Conservation (phyloP, 768 basidiomycete species). For the Lactarius indigo region DNA sequence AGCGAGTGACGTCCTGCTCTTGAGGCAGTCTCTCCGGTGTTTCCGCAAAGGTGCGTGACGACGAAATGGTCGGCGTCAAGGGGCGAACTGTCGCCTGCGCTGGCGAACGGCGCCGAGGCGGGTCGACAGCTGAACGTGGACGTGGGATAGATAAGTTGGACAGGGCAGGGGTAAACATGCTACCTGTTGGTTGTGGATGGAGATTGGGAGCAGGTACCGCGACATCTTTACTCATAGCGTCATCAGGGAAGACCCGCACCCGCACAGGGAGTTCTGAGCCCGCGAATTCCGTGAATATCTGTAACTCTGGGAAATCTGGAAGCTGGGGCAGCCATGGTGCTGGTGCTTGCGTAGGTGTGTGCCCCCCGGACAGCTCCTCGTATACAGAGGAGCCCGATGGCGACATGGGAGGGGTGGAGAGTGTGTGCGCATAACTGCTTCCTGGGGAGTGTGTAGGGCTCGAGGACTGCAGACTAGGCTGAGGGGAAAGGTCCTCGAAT, state of each 20-base stretch:
- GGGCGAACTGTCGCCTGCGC: no score
- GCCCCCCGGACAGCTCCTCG: background rate
- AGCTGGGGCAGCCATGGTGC: background rate
- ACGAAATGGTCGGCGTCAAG: background rate
- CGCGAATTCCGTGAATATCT: no score
- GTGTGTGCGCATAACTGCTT: constrained; percentile 76
- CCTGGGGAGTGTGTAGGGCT: constrained; percentile 46
- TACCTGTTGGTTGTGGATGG: no score
- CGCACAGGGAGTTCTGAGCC: no score
- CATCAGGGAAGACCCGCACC: no score
- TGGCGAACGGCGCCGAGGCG: no score
- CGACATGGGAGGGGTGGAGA: constrained; percentile 29
- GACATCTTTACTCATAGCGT: no score
- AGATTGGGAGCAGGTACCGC: no score
- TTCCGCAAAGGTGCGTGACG: background rate
- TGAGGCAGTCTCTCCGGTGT: background rate
- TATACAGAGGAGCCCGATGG: background rate
- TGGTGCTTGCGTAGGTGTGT: background rate
- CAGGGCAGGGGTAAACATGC: no score
- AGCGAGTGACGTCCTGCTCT: background rate
- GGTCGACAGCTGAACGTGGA: no score
- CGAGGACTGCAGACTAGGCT: constrained; percentile 43
- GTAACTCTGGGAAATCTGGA: no score
- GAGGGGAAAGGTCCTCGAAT: constrained; percentile 68
- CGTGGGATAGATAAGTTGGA: no score